These are phyloP conservation scores for Trifolium fragiferum DNA, from an alignment of 306 rosid species.

Conservation along the genomic window DNA sequence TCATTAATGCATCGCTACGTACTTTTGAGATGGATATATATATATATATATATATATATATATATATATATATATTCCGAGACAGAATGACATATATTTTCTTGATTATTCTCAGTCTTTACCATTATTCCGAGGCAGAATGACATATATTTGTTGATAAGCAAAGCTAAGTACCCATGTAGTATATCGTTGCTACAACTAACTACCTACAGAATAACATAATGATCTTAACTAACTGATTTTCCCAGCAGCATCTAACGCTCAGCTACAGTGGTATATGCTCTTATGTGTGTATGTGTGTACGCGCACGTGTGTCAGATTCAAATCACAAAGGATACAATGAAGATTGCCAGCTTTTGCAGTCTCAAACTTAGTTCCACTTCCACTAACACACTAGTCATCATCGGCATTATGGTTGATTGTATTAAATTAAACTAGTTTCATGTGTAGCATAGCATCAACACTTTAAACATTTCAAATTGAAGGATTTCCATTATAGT, in stretches of 20 bases:
- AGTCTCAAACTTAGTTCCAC: not conserved
- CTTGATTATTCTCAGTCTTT: too few relatives aligned
- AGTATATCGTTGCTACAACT: not conserved
- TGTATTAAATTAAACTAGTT: not conserved
- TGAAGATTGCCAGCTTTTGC: not conserved
- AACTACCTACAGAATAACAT: not conserved
- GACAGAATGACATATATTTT: too few relatives aligned
- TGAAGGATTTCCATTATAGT: not conserved
- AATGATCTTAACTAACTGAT: slow-evolving; percentile 16
- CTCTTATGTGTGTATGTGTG: not conserved
- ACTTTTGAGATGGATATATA: too few relatives aligned
- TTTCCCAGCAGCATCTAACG: not conserved
- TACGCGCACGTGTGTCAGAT: not conserved
- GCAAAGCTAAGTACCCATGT: not conserved
- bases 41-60: too few relatives aligned
- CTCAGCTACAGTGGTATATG: not conserved
- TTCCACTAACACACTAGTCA: not conserved
- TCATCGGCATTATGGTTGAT: not conserved
- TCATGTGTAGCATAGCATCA: not conserved
- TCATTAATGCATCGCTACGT: too few relatives aligned
- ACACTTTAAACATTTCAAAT: not conserved
- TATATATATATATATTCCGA: too few relatives aligned
- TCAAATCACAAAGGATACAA: not conserved
- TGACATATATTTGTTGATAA: not conserved
- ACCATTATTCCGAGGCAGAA: too few relatives aligned